These are phyloP conservation scores for Nigrograna mackinnonii DNA, from an alignment of 2,329 filamentous ascomycete species.

Conservation along the genomic window DNA sequence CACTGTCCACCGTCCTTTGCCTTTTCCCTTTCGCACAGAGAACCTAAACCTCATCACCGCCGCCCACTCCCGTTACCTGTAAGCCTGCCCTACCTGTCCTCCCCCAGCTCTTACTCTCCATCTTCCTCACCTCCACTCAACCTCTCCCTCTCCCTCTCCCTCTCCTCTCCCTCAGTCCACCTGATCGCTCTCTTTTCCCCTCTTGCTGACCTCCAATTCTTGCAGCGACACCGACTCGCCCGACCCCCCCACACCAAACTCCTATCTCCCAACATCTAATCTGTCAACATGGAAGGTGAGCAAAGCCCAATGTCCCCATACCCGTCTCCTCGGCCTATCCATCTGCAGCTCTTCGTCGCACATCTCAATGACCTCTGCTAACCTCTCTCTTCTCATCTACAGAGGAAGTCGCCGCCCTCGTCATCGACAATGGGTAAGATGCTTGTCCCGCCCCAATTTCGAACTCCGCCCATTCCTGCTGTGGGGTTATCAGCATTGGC, in stretches of 20 bases:
- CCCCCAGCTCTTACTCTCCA: constrained; percentile 18
- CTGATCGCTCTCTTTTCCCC: constrained; percentile 21
- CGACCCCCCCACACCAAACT: constrained; percentile 29
- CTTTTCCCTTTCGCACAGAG: neutral
- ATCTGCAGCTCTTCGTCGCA: constrained; percentile 18
- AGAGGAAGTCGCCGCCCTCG: constrained; percentile 99
- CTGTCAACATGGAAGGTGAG: constrained; percentile 69
- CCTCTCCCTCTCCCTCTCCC: constrained; percentile 7
- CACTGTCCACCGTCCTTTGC: neutral
- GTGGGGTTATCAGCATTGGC: constrained; percentile 37
- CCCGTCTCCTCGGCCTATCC: constrained; percentile 13
- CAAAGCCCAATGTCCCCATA: constrained; percentile 46
- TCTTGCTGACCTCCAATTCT: constrained; percentile 31
- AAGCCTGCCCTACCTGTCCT: constrained; percentile 29
- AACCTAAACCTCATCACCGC: constrained; percentile 33
- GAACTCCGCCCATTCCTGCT: constrained; percentile 37
- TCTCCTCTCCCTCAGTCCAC: constrained; percentile 25
- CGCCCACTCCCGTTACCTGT: constrained; percentile 32
- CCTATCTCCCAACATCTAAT: constrained; percentile 41
- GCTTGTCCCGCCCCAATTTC: constrained; percentile 37
- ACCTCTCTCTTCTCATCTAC: constrained; percentile 42
- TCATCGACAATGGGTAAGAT: constrained; percentile 99
- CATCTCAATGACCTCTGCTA: constrained; percentile 40
- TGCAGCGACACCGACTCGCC: constrained; percentile 32
- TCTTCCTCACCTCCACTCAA: constrained; percentile 18